These are phyloP conservation scores for Neofusicoccum parvum DNA, from an alignment of 2,329 filamentous ascomycete species.

Conservation along the genomic window DNA sequence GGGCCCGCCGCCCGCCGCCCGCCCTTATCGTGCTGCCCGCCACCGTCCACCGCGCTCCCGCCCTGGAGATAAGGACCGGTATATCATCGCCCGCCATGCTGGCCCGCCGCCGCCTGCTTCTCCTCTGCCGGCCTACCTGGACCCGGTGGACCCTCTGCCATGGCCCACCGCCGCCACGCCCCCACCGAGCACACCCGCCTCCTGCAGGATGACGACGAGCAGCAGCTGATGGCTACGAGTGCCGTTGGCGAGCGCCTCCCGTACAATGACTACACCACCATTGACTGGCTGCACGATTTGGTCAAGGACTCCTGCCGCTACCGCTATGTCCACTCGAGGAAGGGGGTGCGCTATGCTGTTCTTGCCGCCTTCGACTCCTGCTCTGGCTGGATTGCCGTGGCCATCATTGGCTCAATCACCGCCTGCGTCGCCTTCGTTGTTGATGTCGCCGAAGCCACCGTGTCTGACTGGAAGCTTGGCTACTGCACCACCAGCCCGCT, in stretches of 20 bases:
- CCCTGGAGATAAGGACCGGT: no score
- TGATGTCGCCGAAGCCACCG: slow-evolving; percentile 56
- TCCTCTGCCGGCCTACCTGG: neutral
- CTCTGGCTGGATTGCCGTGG: slow-evolving; percentile 59
- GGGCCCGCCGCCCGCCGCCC: no score
- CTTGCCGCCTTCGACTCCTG: slow-evolving; percentile 51
- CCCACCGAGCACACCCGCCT: slow-evolving; percentile 40
- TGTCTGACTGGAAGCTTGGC: slow-evolving; percentile 61
- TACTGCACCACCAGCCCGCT: slow-evolving; percentile 53
- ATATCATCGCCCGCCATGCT: neutral
- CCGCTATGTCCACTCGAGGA: slow-evolving; percentile 47
- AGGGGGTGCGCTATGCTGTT: slow-evolving; percentile 45
- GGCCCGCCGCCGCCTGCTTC: neutral
- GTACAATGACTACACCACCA: slow-evolving; percentile 64
- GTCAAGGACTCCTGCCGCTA: slow-evolving; percentile 61
- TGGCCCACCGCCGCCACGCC: slow-evolving; percentile 30
- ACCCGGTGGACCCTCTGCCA: slow-evolving; percentile 3
- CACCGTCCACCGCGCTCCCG: no score
- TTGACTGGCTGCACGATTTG: slow-evolving; percentile 64
- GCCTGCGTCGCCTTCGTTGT: slow-evolving; percentile 59
- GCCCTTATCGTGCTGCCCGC: no score
- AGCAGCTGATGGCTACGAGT: slow-evolving; percentile 46
- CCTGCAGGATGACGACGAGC: slow-evolving; percentile 47
- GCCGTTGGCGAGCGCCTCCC: slow-evolving; percentile 58
- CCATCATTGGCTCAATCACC: slow-evolving; percentile 57